Conservation (phyloP, 2,329 filamentous ascomycete species). For the Trichoderma semiorbis region DNA sequence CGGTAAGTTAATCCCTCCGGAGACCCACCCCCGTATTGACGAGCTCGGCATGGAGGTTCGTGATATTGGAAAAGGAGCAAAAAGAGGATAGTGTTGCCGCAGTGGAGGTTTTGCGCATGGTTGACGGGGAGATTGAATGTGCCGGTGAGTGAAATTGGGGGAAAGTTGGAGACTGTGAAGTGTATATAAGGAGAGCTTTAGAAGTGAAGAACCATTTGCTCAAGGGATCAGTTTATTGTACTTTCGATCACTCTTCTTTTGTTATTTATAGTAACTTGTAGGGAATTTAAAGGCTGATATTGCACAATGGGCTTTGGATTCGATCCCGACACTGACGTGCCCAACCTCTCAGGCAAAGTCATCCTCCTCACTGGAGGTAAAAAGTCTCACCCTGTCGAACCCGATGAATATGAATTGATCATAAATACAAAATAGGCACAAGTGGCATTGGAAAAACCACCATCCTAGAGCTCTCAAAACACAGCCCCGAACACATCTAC, state of each 20-base stretch:
- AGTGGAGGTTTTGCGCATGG: background rate
- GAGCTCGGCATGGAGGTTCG: background rate
- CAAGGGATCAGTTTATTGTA: background rate
- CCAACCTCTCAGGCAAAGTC: conserved; percentile 71
- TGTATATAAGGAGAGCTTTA: background rate
- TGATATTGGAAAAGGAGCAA: background rate
- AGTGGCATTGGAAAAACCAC: conserved; percentile 63
- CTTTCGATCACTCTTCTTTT: too few species aligned
- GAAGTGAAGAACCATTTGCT: background rate
- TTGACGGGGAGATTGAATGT: background rate
- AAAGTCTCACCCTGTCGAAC: background rate
- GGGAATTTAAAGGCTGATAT: too few species aligned
- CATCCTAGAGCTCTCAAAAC: conserved; percentile 23
- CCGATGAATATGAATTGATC: background rate
- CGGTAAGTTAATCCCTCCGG: background rate
- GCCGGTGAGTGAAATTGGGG: background rate
- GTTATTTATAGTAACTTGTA: too few species aligned
- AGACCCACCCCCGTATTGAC: background rate
- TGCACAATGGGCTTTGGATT: conserved; percentile 3
- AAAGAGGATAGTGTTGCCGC: background rate
- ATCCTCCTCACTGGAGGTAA: conserved; percentile 74
- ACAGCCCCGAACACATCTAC: conserved; percentile 24
- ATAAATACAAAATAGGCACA: conserved; percentile 45
- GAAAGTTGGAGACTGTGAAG: background rate
- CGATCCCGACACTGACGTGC: conserved; percentile 35